Percentiles rank a stretch among this genome's conserved stretches.
These are phyloP conservation scores for Paramecium pentaurelia DNA, from an alignment of 73 alveolate species.

Conservation along the genomic window DNA sequence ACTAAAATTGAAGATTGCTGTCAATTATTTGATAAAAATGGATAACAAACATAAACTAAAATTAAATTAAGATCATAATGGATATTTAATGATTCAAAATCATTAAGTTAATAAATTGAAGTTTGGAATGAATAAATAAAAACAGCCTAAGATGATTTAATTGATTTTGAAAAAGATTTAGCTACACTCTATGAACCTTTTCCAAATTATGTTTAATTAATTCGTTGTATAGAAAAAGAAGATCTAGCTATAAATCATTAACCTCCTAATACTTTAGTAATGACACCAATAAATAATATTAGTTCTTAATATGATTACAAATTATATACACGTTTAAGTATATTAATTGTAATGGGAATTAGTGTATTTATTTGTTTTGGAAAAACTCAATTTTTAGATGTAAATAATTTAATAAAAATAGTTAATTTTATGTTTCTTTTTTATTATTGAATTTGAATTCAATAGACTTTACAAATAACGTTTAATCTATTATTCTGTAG, in stretches of 20 bases:
- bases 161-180: not conserved
- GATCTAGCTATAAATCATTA: not conserved
- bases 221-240: not conserved
- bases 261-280: not conserved
- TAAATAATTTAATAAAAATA: not conserved
- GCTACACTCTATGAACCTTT: constrained; percentile 30
- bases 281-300: not conserved
- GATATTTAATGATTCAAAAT: not conserved
- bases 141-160: not conserved
- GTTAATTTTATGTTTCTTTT: not conserved
- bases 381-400: not conserved
- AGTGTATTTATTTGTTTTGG: constrained; percentile 27
- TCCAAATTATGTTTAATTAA: not conserved
- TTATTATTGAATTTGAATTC: not conserved
- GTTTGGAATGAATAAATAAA: not conserved
- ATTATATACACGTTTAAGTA: not conserved
- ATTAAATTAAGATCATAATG: not conserved
- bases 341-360: not conserved
- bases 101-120: not conserved
- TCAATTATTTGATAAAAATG: constrained; percentile 1
- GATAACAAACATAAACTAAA: not conserved
- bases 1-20: not conserved
- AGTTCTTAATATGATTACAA: not conserved
- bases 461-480: not conserved
- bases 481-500: not conserved